Conservation (phyloP, 495 filamentous ascomycete species). For the Hyaloscypha finlandica region DNA sequence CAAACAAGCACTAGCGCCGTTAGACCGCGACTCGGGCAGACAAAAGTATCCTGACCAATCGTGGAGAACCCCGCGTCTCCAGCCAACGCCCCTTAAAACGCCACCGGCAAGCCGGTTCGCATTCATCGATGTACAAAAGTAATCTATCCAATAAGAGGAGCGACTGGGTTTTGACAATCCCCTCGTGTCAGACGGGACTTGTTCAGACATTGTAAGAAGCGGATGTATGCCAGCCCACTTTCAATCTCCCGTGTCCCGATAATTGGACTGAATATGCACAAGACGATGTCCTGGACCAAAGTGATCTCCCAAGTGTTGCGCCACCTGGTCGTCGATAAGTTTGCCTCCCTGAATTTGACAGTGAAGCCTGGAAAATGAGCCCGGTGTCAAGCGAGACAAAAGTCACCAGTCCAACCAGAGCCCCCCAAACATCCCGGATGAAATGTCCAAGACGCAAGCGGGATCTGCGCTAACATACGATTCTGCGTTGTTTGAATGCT, state of each 20-base stretch:
- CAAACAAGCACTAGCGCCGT: too few relatives aligned
- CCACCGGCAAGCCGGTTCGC: background rate
- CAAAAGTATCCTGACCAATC: conserved; percentile 7
- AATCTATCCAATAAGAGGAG: conserved; percentile 4
- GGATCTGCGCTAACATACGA: background rate
- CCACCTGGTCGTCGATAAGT: too few relatives aligned
- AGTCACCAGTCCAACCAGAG: conserved; percentile 13
- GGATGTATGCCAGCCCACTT: background rate
- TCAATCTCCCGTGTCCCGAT: background rate
- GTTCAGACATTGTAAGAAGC: background rate
- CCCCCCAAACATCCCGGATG: conserved; percentile 1
- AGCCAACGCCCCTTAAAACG: background rate
- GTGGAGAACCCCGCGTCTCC: background rate
- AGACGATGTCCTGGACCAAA: too few relatives aligned
- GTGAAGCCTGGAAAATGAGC: background rate
- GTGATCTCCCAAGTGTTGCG: too few relatives aligned
- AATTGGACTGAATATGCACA: too few relatives aligned
- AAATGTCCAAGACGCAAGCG: background rate
- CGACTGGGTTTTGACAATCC: too few relatives aligned
- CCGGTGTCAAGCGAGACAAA: conserved; percentile 8
- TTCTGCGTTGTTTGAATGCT: conserved; percentile 3
- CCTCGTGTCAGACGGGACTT: background rate
- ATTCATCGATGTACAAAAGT: conserved; percentile 4
- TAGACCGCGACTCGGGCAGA: background rate
- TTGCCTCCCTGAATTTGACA: background rate